Base-by-base conservation (phyloP, 257 asterid genomes). In the Lavandula angustifolia region DNA sequence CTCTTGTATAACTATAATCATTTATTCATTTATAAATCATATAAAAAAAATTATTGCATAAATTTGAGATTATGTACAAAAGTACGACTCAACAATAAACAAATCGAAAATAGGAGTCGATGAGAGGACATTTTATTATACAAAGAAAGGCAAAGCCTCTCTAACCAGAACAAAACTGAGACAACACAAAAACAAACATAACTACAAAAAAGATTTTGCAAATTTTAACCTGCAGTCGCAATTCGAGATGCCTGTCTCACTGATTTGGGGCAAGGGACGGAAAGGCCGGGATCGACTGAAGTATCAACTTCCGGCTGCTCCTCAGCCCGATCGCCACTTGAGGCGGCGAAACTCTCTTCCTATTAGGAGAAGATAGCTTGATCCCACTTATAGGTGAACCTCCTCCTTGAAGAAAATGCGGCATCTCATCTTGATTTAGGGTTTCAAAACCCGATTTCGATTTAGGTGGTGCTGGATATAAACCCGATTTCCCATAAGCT, bases 341-440 rank as follows among this genome's bases (percentile, higher is more conserved):
- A 61, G 94, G 96, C 4, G 96, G 85, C 22, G 94, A 84, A 43
- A 91, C 95, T 73, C 98, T 78, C 81, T 91, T 91, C 64, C 87
- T 69, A 67, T 87, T 90, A 8, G 99, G 97, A 56, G 99, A 94
- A 6, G 78, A 75, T 1, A 87, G 76, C 77, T 87, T 86, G 13
- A 86, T 60, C 6, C 85, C 80, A 3, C 77, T 57, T 10, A 62
- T 60, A 2, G 94, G 87, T 42, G 92, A 81, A 12, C 76, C 71
- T 27, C 68, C 82, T 31, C 70, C 83, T 72, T 70, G 87, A 53
- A 87, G 88, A 76, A 83, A 80, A 38, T 78, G 82, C 1, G 96
- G 95, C 78, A 90, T 79, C 70, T 81, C 90, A 6, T 80, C 90
- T 54, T 85, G 95, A 69, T 54, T 64, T 8, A 78, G 62, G 0